Evolutionary conservation across 202 grass and related monocot species (phyloP), one percentile per base, ranked within the genome.

Genomic region (Saccharum hybrid): DNA sequence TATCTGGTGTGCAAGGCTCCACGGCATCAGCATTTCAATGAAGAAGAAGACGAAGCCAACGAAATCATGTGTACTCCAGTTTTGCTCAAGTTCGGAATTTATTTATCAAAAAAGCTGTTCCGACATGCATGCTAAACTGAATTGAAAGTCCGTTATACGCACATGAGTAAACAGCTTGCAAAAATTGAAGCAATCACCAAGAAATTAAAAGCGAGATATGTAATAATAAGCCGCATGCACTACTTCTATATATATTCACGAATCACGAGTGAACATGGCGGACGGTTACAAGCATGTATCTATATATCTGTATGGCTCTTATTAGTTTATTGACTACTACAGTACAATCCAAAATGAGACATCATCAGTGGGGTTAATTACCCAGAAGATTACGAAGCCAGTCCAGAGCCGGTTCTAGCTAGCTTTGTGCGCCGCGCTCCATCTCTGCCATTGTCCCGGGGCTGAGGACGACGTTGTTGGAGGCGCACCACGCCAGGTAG

Each of bases 371-470:
- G 6, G 2, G 51, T 56, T 43, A 43, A 37, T 37, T 71, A 71
- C 42, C 21, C n/a, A 26, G 12, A 6, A 9, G 10, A 41, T 43
- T 13, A 2, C 3, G 68, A 71, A 2, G 49, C 0, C 46, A 49
- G 46, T 16, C 4, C 13, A 49, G 18, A 16, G 18, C 12, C 48
- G 2, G 18, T 28, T 28, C 10, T 12, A 28, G 48, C 49, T 40
- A 59, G 31, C 46, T 54, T 4, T 61, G 49, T 7, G 51, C 36
- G 4, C 43, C 43, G 15, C 71, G 61, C 9, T 79, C 76, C 41
- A 77, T 77, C 34, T 75, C 72, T 1, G 62, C 82, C 69, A 81
- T 86, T 63, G 77, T 86, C 22, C 84, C 84, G 38, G 84, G 84
- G 57, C 77, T 80, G 33, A 86, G 69, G 26, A 75, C 12, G 23